Percentiles rank a stretch among this genome's conserved stretches.
These are phyloP conservation scores for Fraxinus quadrangulata DNA, from an alignment of 257 asterid species.

Conservation along the genomic window DNA sequence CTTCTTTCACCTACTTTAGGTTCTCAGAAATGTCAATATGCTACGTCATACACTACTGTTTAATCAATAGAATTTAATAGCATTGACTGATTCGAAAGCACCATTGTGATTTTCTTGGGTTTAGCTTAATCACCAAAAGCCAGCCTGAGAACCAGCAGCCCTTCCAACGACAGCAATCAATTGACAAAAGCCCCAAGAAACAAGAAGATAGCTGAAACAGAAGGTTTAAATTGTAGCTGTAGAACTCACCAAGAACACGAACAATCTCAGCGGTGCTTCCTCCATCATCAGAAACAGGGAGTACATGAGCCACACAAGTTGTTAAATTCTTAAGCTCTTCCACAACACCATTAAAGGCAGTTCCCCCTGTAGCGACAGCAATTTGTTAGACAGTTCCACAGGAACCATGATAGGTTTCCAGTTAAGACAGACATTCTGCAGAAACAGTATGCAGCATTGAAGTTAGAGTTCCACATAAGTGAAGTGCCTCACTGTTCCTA, in stretches of 20 bases:
- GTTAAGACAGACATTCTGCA: not conserved
- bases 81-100: not conserved
- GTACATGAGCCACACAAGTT: constrained; percentile 87
- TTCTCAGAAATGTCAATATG: constrained; percentile 10
- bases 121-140: constrained; percentile 7
- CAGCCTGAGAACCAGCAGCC: constrained; percentile 2
- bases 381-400: constrained; percentile 18
- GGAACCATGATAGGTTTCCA: constrained; percentile 8
- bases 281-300: constrained; percentile 98
- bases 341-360: constrained; percentile 95
- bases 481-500: constrained; percentile 2
- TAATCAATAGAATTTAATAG: constrained; percentile 3
- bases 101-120: not conserved
- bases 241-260: constrained; percentile 85
- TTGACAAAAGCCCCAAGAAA: not conserved
- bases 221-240: constrained; percentile 16
- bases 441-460: not conserved
- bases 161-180: constrained; percentile 1
- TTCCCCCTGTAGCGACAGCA: constrained; percentile 74
- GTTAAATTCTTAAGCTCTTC: constrained; percentile 94
- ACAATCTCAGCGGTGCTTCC: constrained; percentile 99
- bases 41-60: not conserved
- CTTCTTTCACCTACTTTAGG: constrained; percentile 3
- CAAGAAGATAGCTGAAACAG: constrained; percentile 7
- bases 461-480: constrained; percentile 2